Percentiles rank a stretch among this genome's conserved stretches.
Conservation (phyloP, 1,284 basidiomycete species). For the Chalciporus piperatoides region DNA sequence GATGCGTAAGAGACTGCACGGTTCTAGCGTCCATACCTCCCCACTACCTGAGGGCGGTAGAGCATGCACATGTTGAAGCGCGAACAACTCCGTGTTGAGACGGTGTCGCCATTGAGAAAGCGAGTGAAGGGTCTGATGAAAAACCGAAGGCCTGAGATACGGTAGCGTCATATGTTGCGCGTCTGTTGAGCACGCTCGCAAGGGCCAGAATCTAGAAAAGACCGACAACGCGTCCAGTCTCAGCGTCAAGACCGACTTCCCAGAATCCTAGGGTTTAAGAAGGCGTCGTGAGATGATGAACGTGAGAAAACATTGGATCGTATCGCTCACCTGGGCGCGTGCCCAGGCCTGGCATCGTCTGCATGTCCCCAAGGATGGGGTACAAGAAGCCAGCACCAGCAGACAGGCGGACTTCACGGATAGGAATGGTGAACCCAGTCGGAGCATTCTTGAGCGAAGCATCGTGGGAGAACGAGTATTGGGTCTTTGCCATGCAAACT, state of each 20-base stretch:
- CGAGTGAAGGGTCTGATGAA: slow-evolving; percentile 14
- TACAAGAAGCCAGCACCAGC: slow-evolving; percentile 97
- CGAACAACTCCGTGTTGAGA: slow-evolving; percentile 39
- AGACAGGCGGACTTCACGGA: slow-evolving; percentile 84
- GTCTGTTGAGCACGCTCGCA: slow-evolving; percentile 33
- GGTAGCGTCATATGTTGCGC: slow-evolving; percentile 1
- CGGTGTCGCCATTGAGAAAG: slow-evolving; percentile 19
- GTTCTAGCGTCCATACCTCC: not conserved
- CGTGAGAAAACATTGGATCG: not conserved
- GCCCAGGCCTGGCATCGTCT: slow-evolving; percentile 96
- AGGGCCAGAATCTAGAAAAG: slow-evolving; percentile 52
- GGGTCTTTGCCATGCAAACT: slow-evolving; percentile 99
- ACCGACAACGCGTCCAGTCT: slow-evolving; percentile 68
- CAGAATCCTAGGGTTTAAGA: slow-evolving; percentile 56
- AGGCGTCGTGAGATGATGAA: slow-evolving; percentile 16
- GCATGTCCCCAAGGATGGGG: slow-evolving; percentile 92
- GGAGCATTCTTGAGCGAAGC: slow-evolving; percentile 90
- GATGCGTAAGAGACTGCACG: not conserved
- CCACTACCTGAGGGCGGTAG: slow-evolving; percentile 10
- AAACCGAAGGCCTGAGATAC: slow-evolving; percentile 10
- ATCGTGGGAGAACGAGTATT: slow-evolving; percentile 94
- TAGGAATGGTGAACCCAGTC: slow-evolving; percentile 89
- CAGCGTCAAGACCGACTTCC: slow-evolving; percentile 79
- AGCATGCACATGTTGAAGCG: slow-evolving; percentile 42
- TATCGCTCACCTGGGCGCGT: slow-evolving; percentile 75